phyloP scores from a whole-genome alignment of 2,329 filamentous ascomycete genomes.

The Colletotrichum limetticola region DNA sequence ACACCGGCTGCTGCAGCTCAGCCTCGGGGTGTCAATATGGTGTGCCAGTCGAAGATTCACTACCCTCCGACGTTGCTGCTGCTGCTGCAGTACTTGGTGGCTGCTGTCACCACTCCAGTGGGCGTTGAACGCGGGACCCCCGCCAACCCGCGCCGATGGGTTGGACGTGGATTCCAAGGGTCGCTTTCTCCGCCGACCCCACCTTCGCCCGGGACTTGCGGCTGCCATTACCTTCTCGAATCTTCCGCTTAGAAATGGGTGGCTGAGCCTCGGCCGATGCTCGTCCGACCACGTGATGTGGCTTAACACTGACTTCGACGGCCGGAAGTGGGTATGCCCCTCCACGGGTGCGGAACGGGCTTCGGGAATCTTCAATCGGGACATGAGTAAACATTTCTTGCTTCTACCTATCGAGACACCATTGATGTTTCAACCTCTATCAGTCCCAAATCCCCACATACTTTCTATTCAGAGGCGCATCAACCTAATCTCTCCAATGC shows the following conservation, averaged over 20 bases:
- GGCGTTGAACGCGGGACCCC: slow-evolving; percentile 4
- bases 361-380: too few species aligned
- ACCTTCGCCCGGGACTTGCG: slow-evolving; percentile 23
- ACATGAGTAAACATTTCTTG: too few species aligned
- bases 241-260: slow-evolving; percentile 36
- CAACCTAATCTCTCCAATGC: too few species aligned
- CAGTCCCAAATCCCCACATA: too few species aligned
- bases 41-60: not conserved
- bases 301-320: not conserved
- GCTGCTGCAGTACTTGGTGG: not conserved
- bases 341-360: too few species aligned
- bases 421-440: too few species aligned
- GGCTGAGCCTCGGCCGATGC: not conserved
- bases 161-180: slow-evolving; percentile 22
- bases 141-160: slow-evolving; percentile 19
- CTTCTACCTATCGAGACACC: too few species aligned
- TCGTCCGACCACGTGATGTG: slow-evolving; percentile 19
- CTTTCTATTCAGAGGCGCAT: too few species aligned
- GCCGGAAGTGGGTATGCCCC: not conserved
- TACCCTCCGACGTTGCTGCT: not conserved
- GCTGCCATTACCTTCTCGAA: slow-evolving; percentile 28
- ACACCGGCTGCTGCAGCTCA: slow-evolving; percentile 5
- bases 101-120: slow-evolving; percentile 1
- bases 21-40: slow-evolving; percentile 2
- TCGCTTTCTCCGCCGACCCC: slow-evolving; percentile 15